Conservation (phyloP, 1,139 yeast genomes). For the Wickerhamomyces sp. region DNA sequence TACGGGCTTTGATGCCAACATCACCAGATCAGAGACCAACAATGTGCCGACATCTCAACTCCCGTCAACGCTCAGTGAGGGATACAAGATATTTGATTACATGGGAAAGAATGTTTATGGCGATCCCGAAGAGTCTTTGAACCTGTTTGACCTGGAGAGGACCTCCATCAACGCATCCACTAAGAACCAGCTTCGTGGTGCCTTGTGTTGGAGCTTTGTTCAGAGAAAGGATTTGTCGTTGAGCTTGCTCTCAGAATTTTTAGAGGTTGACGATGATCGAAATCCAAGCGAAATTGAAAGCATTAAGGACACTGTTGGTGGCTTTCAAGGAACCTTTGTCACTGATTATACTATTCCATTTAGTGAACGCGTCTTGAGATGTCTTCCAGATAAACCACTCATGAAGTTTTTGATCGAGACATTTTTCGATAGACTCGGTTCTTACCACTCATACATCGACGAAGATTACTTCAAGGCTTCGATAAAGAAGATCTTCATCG, state of each 20-base stretch:
- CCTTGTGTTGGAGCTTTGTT: conserved; percentile 6
- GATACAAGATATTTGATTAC: not conserved
- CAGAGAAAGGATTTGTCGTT: conserved; percentile 7
- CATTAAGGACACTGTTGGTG: too few relatives aligned
- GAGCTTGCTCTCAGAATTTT: conserved; percentile 6
- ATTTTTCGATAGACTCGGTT: conserved; percentile 1
- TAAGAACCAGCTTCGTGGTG: conserved; percentile 2
- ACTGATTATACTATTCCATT: not conserved
- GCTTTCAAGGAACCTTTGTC: not conserved
- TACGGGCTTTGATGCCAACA: too few relatives aligned
- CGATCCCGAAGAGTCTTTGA: not conserved
- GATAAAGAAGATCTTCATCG: conserved; percentile 2
- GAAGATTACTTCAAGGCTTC: not conserved
- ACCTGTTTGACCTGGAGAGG: not conserved
- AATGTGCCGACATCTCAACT: not conserved
- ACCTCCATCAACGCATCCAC: not conserved
- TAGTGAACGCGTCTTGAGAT: conserved; percentile 1
- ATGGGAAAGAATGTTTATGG: not conserved
- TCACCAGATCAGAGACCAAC: not conserved
- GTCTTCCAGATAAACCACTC: conserved; percentile 3
- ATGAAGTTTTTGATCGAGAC: not conserved
- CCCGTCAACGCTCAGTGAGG: too few relatives aligned
- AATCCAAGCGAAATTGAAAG: too few relatives aligned
- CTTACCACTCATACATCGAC: conserved; percentile 4
- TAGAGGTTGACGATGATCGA: too few relatives aligned